Conservation (phyloP, 1,139 yeast genomes). For the Arxiozyma telluris region DNA sequence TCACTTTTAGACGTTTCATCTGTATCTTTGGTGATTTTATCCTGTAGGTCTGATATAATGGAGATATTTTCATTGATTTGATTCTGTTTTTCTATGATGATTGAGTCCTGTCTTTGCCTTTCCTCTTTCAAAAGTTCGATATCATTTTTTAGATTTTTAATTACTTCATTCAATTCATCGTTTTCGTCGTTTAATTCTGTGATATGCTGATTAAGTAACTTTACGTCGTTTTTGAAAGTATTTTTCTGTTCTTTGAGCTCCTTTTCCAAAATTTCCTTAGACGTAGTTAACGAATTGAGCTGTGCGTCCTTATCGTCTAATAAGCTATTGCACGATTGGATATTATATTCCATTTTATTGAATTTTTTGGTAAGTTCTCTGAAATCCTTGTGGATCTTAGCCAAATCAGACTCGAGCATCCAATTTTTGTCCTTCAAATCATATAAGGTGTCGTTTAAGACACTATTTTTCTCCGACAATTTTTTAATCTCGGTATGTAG, state of each 20-base stretch:
- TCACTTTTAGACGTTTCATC: neutral
- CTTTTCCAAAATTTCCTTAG: constrained; percentile 2
- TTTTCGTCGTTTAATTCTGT: constrained; percentile 12
- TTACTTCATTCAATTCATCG: constrained; percentile 4
- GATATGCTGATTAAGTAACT: constrained; percentile 10
- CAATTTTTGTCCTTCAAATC: constrained; percentile 27
- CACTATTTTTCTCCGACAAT: constrained; percentile 14
- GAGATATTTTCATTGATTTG: neutral
- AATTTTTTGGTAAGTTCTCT: constrained; percentile 5
- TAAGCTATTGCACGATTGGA: neutral
- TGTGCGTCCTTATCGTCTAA: constrained; percentile 2
- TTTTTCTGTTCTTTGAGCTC: constrained; percentile 2
- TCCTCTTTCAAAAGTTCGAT: constrained; percentile 2
- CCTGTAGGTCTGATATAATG: neutral
- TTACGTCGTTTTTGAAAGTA: constrained; percentile 4
- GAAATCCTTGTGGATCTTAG: constrained; percentile 5
- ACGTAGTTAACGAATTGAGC: neutral
- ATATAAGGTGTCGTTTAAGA: constrained; percentile 2
- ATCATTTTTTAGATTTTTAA: constrained; percentile 3
- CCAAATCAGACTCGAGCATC: constrained; percentile 12
- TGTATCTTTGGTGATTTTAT: neutral
- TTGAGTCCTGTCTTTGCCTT: neutral
- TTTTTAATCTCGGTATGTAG: constrained; percentile 54
- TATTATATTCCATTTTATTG: constrained; percentile 2
- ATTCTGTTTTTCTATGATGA: neutral